Conservation (phyloP, 371 early-diverging fungal species). For the Smittium culicis region DNA sequence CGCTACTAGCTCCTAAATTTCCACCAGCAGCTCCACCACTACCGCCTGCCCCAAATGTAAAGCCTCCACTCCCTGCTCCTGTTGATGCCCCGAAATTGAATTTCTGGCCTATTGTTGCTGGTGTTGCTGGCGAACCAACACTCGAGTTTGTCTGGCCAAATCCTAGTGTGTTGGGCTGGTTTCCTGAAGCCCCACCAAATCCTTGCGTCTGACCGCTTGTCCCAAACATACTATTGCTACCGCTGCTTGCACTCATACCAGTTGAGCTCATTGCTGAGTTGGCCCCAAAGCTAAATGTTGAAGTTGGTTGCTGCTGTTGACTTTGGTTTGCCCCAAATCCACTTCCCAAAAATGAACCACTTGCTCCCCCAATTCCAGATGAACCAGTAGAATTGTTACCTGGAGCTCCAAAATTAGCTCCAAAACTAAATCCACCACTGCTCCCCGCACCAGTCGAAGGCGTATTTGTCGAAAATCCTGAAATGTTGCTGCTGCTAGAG, state of each 20-base stretch:
- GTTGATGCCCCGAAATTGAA: not conserved
- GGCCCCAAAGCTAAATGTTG: not conserved
- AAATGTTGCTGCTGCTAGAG: not conserved
- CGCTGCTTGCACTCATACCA: not conserved
- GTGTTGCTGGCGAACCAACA: not conserved
- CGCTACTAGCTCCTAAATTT: not conserved
- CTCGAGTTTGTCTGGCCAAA: not conserved
- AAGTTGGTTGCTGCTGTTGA: not conserved
- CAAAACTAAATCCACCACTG: not conserved
- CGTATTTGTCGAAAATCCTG: not conserved
- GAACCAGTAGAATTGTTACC: not conserved
- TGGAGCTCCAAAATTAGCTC: not conserved
- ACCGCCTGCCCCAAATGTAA: not conserved
- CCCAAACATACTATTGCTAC: not conserved
- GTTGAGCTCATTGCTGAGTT: too few species aligned
- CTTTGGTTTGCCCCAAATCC: not conserved
- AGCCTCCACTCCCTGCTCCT: not conserved
- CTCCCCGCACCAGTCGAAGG: not conserved
- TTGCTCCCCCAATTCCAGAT: not conserved
- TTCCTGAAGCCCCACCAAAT: not conserved
- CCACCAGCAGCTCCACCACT: not conserved
- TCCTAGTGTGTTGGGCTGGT: not conserved
- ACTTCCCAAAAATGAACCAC: not conserved
- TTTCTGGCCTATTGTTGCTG: not conserved
- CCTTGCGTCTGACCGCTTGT: not conserved